These are phyloP conservation scores for Orbilia quercus DNA, from an alignment of 2,329 filamentous ascomycete genomes.

Conservation along the genomic window DNA sequence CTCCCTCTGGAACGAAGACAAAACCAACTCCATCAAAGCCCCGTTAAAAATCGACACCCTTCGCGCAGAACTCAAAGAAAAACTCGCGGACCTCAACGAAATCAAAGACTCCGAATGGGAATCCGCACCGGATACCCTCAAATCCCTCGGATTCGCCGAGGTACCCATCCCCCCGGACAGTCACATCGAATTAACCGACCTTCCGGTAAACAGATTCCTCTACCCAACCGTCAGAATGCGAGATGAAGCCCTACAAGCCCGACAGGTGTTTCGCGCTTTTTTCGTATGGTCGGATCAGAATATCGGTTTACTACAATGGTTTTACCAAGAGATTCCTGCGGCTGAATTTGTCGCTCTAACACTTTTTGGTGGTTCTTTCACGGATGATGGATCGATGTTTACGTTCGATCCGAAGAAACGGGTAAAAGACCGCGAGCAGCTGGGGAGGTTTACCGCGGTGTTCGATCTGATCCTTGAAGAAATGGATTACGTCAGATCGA, in stretches of 20 bases:
- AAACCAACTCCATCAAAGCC: conserved; percentile 1
- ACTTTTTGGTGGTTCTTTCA: conserved; percentile 24
- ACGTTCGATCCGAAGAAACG: conserved; percentile 15
- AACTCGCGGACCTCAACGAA: neutral
- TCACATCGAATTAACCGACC: neutral
- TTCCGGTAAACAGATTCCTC: conserved; percentile 18
- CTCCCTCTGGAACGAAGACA: conserved; percentile 20
- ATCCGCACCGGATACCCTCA: neutral
- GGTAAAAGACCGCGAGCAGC: neutral
- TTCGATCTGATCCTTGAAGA: neutral
- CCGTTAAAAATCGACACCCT: conserved; percentile 25
- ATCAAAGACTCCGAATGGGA: neutral
- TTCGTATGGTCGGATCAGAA: conserved; percentile 20
- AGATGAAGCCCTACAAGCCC: neutral
- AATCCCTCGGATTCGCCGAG: conserved; percentile 8
- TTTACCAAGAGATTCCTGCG: neutral
- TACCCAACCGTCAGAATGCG: conserved; percentile 5
- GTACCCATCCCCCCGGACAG: conserved; percentile 8
- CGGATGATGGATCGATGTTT: neutral
- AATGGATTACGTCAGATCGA: neutral
- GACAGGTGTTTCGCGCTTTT: conserved; percentile 17
- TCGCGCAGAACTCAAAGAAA: conserved; percentile 2
- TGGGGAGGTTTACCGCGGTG: neutral
- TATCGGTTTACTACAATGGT: conserved; percentile 29
- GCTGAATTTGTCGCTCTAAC: conserved; percentile 8